phyloP scores from a whole-genome alignment of 2,329 filamentous ascomycete species.

The Phoma sp. region DNA sequence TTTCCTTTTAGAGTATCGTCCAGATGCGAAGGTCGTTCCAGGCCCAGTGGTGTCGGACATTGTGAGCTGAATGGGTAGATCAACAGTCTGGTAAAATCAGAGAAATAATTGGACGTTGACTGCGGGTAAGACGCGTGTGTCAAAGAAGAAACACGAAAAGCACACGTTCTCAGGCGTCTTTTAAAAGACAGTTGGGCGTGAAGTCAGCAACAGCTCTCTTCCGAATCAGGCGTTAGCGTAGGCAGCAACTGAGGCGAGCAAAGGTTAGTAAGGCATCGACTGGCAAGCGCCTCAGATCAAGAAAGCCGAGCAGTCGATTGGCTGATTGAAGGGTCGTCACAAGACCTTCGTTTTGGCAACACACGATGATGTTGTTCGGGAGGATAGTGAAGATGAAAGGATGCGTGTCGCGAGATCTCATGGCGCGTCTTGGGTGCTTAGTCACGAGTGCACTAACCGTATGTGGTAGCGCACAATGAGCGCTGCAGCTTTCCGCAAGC shows the following conservation, averaged over 20 bases:
- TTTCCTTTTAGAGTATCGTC: constrained; percentile 45
- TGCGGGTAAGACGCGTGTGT: constrained; percentile 11
- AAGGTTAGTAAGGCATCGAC: constrained; percentile 41
- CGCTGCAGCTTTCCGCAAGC: constrained; percentile 7
- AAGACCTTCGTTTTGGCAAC: background rate
- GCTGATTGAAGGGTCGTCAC: background rate
- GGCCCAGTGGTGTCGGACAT: constrained; percentile 25
- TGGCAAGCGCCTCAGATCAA: constrained; percentile 12
- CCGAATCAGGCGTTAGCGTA: constrained; percentile 35
- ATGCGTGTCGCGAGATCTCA: background rate
- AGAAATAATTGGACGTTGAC: background rate
- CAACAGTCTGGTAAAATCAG: background rate
- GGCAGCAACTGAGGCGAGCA: constrained; percentile 38
- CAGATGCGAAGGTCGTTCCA: constrained; percentile 23
- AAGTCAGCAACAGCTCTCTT: constrained; percentile 20
- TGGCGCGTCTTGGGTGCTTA: constrained; percentile 17
- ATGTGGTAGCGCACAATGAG: constrained; percentile 16
- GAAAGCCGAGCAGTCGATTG: background rate
- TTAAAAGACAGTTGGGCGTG: constrained; percentile 24
- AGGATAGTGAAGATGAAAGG: background rate
- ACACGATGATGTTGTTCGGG: background rate
- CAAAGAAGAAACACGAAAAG: constrained; percentile 29
- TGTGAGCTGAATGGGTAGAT: background rate
- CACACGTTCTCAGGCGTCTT: constrained; percentile 30
- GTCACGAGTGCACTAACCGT: constrained; percentile 27